A percentile compares a stretch with the other conserved stretches of the same genome.
These are phyloP conservation scores for Mycocentrospora acerina DNA, from an alignment of 2,329 filamentous ascomycete genomes.

Conservation along the genomic window DNA sequence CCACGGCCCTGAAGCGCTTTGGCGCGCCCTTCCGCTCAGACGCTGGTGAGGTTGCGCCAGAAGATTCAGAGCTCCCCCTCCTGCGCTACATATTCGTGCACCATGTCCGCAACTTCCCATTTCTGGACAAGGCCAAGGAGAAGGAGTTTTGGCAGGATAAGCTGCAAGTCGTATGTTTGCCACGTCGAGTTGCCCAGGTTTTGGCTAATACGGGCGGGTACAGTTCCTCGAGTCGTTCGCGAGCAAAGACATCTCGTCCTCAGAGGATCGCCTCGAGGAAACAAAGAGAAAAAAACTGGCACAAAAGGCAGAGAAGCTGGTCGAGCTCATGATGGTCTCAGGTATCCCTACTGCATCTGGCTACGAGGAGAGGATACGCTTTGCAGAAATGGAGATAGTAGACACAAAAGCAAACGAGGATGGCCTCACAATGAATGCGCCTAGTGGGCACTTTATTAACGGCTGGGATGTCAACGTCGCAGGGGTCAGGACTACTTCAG, in stretches of 20 bases:
- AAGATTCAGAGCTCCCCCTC: slow-evolving; percentile 91
- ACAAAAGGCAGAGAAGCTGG: slow-evolving; percentile 88
- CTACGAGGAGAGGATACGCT: slow-evolving; percentile 95
- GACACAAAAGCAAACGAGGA: slow-evolving; percentile 91
- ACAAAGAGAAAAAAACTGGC: slow-evolving; percentile 93
- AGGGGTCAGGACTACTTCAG: slow-evolving; percentile 75
- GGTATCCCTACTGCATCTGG: slow-evolving; percentile 93
- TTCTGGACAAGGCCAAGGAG: slow-evolving; percentile 92
- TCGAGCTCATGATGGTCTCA: slow-evolving; percentile 99
- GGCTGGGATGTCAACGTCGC: slow-evolving; percentile 97
- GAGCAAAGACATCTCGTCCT: slow-evolving; percentile 94
- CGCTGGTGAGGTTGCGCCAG: slow-evolving; percentile 85
- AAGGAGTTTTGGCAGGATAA: slow-evolving; percentile 99
- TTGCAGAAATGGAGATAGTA: slow-evolving; percentile 95
- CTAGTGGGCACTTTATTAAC: slow-evolving; percentile 89
- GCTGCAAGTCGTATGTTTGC: slow-evolving; percentile 75
- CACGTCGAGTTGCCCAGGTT: slow-evolving; percentile 2
- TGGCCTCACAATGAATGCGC: slow-evolving; percentile 80
- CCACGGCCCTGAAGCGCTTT: slow-evolving; percentile 91
- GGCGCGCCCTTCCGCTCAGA: slow-evolving; percentile 94
- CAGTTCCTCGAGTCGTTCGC: slow-evolving; percentile 97
- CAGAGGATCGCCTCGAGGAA: slow-evolving; percentile 92
- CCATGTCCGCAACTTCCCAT: slow-evolving; percentile 96
- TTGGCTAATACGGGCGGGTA: slow-evolving; percentile 18
- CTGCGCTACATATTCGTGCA: slow-evolving; percentile 97